Percentiles rank a stretch among this genome's conserved stretches.
phyloP scores from a whole-genome alignment of 306 rosid genomes.

The Cicer arietinum region DNA sequence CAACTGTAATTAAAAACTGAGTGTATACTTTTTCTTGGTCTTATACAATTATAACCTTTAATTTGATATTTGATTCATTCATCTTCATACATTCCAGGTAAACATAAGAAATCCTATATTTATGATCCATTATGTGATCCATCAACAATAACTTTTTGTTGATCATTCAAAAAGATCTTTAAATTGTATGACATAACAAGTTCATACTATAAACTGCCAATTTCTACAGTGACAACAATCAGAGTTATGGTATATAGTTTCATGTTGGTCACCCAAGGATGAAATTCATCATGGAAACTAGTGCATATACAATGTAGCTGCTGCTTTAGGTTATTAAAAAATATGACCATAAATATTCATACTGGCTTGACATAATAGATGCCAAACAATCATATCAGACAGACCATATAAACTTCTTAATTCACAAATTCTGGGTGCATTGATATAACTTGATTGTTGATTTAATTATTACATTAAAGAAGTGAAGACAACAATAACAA shows the following conservation, averaged over 20 bases:
- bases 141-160: neutral
- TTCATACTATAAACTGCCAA: neutral
- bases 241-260: neutral
- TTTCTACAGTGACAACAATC: constrained; percentile 11
- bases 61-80: constrained; percentile 1
- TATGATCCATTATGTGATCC: neutral
- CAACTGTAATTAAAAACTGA: constrained; percentile 1
- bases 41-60: constrained; percentile 1
- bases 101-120: constrained; percentile 11
- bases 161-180: constrained; percentile 15
- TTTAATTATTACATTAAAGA: constrained; percentile 31
- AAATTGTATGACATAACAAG: neutral
- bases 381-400: neutral
- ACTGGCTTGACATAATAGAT: constrained; percentile 21
- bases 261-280: neutral
- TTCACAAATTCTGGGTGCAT: neutral
- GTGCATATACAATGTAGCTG: constrained; percentile 23
- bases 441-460: constrained; percentile 13
- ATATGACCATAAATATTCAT: constrained; percentile 10
- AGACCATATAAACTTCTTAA: constrained; percentile 32
- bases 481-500: constrained; percentile 6
- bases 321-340: neutral
- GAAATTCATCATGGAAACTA: neutral
- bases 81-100: neutral
- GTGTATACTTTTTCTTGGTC: constrained; percentile 26